Evolutionary conservation across 495 filamentous ascomycete genomes (phyloP), one percentile per base, ranked within the genome.

Genomic region (Penicillium antarcticum): DNA sequence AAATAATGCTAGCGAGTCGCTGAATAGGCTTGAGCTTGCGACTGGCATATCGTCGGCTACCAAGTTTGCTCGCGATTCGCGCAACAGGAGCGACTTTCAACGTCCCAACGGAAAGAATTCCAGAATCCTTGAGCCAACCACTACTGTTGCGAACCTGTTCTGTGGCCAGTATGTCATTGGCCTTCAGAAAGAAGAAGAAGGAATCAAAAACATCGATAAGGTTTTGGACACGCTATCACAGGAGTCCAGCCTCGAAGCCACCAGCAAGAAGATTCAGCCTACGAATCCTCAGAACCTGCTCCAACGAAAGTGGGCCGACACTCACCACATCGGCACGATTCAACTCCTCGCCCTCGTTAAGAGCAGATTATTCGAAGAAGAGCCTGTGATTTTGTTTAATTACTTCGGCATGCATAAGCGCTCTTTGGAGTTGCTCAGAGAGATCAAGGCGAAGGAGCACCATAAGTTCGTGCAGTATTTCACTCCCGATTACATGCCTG

Each of bases 391-490:
- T 10, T 12, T 65, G 32, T 68, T 46, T 50, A 65, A 65, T 50
- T 68, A 68, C 40, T 61, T 68, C 24, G 61, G 65, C 36, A 65
- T 68, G 61, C 62, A 68, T 37, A 60, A 61, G 49, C 62, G 61
- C 52, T 61, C 58, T 42, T 3, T 65, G 6, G 58, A 68, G 44
- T 39, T 68, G 19, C 54, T 68, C 9, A 56, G 65, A 34, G 56
- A 55, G 21, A 65, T 68, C 42, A 43, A 45, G 37, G 56, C 43
- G 23, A 63, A 65, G 23, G 61, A 65, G 52, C 54, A 68, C 47
- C 53, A 60, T 0, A 65, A 59, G 33, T 65, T 68, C 43, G 58
- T 61, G 14, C 61, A 62, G 36, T 63, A 61, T 51, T 63, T 68
- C 51, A 59, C 64, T 26, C 8, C 45, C 4, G 36, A n/a, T n/a